A percentile compares a stretch with the other conserved stretches of the same genome.
These are phyloP conservation scores for Colletotrichum echinochloae DNA, from an alignment of 2,329 filamentous ascomycete species.

Conservation along the genomic window DNA sequence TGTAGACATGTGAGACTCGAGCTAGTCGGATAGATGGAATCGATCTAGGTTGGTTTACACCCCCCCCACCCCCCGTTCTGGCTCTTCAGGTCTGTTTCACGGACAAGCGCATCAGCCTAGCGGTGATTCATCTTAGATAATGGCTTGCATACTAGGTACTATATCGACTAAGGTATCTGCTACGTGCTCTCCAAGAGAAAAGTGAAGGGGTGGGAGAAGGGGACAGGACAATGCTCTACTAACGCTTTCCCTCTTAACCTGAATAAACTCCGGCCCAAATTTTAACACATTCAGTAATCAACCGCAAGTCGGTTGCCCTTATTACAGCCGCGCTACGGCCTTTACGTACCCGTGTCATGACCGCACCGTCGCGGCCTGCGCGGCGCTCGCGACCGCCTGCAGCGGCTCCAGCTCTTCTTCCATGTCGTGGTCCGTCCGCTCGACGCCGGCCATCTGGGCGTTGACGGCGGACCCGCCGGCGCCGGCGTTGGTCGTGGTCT, in stretches of 20 bases:
- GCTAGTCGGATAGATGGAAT: not conserved
- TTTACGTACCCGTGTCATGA: slow-evolving; percentile 2
- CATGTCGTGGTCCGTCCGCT: slow-evolving; percentile 37
- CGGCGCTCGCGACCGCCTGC: slow-evolving; percentile 37
- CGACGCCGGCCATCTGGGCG: slow-evolving; percentile 29
- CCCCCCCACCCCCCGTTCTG: not conserved
- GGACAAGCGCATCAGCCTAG: not conserved
- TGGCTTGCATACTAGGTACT: slow-evolving; percentile 8
- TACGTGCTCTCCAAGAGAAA: slow-evolving; percentile 6
- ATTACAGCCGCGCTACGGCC: not conserved
- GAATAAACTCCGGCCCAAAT: slow-evolving; percentile 19
- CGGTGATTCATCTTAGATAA: not conserved
- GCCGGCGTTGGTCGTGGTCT: slow-evolving; percentile 7
- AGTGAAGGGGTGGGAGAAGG: too few relatives aligned
- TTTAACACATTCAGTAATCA: not conserved
- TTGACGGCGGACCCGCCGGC: slow-evolving; percentile 1
- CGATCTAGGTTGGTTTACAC: not conserved
- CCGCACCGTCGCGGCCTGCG: slow-evolving; percentile 9
- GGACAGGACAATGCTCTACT: slow-evolving; percentile 16
- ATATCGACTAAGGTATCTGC: slow-evolving; percentile 27
- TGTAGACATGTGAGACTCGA: slow-evolving; percentile 26
- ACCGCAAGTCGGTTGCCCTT: not conserved
- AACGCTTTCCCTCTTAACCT: not conserved
- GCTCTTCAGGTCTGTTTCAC: not conserved
- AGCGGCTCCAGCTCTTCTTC: slow-evolving; percentile 41